Evolutionary conservation across 495 filamentous ascomycete species (phyloP), one percentile per base, ranked within the genome.

Genomic region (Aspergillus mulundensis): DNA sequence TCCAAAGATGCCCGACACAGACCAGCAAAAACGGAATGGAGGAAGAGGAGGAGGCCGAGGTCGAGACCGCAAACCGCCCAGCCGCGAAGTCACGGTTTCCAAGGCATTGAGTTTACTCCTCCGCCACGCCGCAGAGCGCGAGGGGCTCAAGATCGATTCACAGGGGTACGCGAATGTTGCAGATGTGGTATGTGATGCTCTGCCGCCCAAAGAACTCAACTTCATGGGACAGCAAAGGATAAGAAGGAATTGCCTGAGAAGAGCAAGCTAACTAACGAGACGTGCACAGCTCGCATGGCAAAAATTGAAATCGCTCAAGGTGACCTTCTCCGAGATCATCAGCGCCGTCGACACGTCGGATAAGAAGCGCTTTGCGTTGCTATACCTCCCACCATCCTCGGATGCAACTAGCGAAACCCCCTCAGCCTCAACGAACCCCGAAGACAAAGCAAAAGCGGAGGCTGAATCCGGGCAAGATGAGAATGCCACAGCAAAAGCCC

Each of bases 291-390:
- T 97, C 49, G 70, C 77, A 70, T 91, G 84, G 79, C 80, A 76
- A 44, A 85, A 83, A 57, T 73, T 95, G 53, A 82, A 81, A 55
- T 83, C 81, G 6, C 76, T 95, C 5, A 73, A 86, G 49, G 80
- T 87, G 12, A 87, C 87, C 14, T 83, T 97, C 65, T 64, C 77
- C 11, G 92, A 95, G 61, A 82, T 98, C 65, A 66, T 77, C 30
- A 53, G 73, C n/a, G 79, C 87, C 34, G 93, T 97, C 39, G 68
- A 72, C 8, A 78, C 77, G 19, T 92, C 89, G 59, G 90, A 94
- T 65, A 98, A 98, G 68, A 88, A 97, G 68, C 90, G 94, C 18
- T 98, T 95, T 77, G 79, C 71, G 0, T 72, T 89, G 16, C 68
- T 84, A 7, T 75, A 79, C 16, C 70, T 71, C 36, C 70, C 80